These are phyloP conservation scores for Monosporascus sp. DNA, from an alignment of 2,329 filamentous ascomycete genomes.

Conservation along the genomic window DNA sequence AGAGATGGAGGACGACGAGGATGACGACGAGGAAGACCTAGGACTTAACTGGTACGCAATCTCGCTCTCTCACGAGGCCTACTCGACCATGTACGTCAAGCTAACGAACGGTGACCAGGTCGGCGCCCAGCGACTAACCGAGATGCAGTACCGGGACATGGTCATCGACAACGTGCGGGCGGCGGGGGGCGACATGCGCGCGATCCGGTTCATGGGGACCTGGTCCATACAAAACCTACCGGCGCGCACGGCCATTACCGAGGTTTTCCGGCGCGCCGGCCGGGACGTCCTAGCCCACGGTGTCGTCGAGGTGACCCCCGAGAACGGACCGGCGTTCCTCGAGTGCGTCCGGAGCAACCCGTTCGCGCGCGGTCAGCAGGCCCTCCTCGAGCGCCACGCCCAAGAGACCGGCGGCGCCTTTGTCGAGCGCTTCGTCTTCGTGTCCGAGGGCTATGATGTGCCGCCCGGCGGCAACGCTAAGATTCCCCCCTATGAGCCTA, in stretches of 20 bases:
- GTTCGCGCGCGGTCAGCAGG: conserved; percentile 4
- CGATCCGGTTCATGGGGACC: conserved; percentile 3
- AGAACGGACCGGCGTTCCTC: neutral
- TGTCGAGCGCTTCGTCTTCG: conserved; percentile 7
- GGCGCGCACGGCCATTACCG: neutral
- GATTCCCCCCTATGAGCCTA: neutral
- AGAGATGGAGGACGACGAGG: too few species aligned
- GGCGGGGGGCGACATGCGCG: conserved; percentile 5
- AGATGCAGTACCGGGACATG: conserved; percentile 10
- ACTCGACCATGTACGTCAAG: conserved; percentile 2
- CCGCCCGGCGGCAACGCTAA: neutral
- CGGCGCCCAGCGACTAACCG: neutral
- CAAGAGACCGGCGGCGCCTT: conserved; percentile 3
- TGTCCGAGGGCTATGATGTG: conserved; percentile 1
- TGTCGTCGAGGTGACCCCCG: neutral
- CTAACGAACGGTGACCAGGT: neutral
- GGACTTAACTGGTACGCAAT: conserved; percentile 2
- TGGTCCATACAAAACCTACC: neutral
- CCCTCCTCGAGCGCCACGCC: conserved; percentile 2
- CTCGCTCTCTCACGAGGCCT: conserved; percentile 1
- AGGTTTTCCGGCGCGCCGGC: neutral
- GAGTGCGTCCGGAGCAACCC: neutral
- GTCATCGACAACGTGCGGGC: conserved; percentile 9
- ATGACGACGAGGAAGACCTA: too few species aligned
- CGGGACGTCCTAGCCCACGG: neutral